Percentiles rank a stretch among this genome's conserved stretches.
Conservation (phyloP, 208 protist genomes). For the Trypanosoma rangeli region DNA sequence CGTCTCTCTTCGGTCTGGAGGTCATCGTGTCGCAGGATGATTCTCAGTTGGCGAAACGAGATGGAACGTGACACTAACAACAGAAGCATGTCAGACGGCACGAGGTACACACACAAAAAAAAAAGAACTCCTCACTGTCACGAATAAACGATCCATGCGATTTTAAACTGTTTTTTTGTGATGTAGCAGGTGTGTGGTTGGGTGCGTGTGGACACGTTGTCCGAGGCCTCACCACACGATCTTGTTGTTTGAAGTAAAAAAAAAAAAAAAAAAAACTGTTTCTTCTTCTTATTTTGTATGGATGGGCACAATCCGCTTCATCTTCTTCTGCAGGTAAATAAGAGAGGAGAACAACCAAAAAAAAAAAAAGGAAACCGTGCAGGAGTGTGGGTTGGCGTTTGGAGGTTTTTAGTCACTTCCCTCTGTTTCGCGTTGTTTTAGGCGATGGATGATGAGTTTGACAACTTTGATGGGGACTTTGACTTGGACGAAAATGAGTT, state of each 20-base stretch:
- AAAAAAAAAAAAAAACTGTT: conserved; percentile 11
- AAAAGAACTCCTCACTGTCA: background rate
- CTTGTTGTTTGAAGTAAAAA: conserved; percentile 5
- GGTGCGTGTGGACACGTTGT: background rate
- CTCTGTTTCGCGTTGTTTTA: background rate
- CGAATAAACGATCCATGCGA: background rate
- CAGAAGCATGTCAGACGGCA: background rate
- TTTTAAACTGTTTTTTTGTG: background rate
- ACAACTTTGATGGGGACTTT: conserved; percentile 34
- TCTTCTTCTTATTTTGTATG: conserved; percentile 3
- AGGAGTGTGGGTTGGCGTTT: background rate
- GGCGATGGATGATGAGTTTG: conserved; percentile 29
- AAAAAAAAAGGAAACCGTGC: background rate
- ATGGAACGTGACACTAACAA: background rate
- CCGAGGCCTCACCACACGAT: background rate
- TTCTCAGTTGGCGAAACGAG: background rate
- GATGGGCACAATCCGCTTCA: conserved; percentile 6
- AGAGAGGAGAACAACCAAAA: background rate
- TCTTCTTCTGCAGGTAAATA: conserved; percentile 11
- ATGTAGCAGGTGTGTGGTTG: background rate
- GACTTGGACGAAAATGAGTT: conserved; percentile 42
- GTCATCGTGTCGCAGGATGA: conserved; percentile 5
- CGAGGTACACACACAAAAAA: background rate
- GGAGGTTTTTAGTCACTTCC: background rate
- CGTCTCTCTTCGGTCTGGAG: conserved; percentile 43